A percentile compares a stretch with the other conserved stretches of the same genome.
Conservation (phyloP, 2,329 filamentous ascomycete genomes). For the Ophidiomyces ophidiicola region DNA sequence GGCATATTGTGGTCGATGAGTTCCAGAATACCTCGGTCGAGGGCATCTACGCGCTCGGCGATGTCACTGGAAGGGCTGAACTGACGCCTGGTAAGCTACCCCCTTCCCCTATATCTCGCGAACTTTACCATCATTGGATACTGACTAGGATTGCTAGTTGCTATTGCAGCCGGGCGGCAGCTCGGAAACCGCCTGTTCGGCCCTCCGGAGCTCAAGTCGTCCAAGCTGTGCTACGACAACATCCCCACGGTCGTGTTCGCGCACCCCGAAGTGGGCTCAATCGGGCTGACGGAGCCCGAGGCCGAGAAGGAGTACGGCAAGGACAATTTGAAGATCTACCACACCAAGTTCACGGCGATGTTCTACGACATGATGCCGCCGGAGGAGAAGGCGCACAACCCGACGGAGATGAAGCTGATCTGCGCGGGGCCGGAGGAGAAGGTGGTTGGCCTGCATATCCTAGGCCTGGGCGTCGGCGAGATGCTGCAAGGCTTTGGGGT, state of each 20-base stretch:
- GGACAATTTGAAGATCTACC: conserved; percentile 40
- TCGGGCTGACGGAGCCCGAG: conserved; percentile 40
- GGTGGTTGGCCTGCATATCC: conserved; percentile 40
- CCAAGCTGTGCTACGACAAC: conserved; percentile 39
- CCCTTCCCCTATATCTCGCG: not conserved
- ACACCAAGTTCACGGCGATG: conserved; percentile 40
- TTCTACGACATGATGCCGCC: conserved; percentile 36
- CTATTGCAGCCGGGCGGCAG: conserved; percentile 41
- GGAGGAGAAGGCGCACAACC: conserved; percentile 40
- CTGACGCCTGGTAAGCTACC: conserved; percentile 36
- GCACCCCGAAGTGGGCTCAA: conserved; percentile 40
- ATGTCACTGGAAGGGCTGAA: conserved; percentile 41
- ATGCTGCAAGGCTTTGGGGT: conserved; percentile 68
- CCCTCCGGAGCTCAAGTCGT: conserved; percentile 31
- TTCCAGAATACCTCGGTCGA: conserved; percentile 39
- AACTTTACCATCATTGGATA: no score
- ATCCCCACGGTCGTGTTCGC: conserved; percentile 43
- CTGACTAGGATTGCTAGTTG: conserved; percentile 25
- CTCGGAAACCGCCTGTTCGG: conserved; percentile 41
- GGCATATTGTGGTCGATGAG: conserved; percentile 37
- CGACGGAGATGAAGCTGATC: conserved; percentile 41
- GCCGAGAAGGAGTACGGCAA: conserved; percentile 38
- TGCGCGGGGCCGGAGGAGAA: conserved; percentile 39
- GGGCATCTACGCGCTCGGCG: conserved; percentile 40
- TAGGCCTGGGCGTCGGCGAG: conserved; percentile 42